phyloP scores from a whole-genome alignment of 2,329 filamentous ascomycete genomes.

The Coniochaeta ligniaria region DNA sequence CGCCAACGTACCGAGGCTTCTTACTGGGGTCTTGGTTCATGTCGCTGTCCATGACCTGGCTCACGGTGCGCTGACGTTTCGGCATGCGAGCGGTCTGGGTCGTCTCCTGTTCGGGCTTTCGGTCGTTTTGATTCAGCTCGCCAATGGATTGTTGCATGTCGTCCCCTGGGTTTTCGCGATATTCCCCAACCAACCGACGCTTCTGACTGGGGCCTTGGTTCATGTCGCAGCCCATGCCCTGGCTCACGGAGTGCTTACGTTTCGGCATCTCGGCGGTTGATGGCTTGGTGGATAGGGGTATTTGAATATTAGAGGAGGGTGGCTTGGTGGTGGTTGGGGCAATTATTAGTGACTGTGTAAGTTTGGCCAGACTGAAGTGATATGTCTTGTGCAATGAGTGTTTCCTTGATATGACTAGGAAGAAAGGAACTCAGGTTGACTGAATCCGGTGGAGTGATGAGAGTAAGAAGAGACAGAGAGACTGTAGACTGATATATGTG shows the following conservation, averaged over 20 bases:
- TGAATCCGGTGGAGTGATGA: not conserved
- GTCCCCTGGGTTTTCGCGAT: not conserved
- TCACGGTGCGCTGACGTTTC: not conserved
- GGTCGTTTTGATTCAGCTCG: not conserved
- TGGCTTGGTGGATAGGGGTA: not conserved
- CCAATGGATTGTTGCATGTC: not conserved
- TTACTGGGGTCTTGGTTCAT: not conserved
- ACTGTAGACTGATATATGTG: not conserved
- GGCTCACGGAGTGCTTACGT: not conserved
- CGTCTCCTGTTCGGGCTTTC: not conserved
- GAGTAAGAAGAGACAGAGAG: not conserved
- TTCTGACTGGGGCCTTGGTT: not conserved
- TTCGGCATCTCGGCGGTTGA: not conserved
- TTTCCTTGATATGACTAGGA: not conserved
- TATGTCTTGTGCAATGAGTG: not conserved
- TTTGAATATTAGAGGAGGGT: not conserved
- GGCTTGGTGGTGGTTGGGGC: not conserved
- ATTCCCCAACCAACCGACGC: not conserved
- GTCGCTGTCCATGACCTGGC: not conserved
- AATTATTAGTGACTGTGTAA: not conserved
- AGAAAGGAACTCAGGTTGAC: not conserved
- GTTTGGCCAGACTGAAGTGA: not conserved
- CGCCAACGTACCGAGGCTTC: not conserved
- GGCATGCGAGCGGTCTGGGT: not conserved
- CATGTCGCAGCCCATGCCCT: not conserved